Base-by-base conservation (phyloP, 495 filamentous ascomycete species). In the Penicillium coffeae region DNA sequence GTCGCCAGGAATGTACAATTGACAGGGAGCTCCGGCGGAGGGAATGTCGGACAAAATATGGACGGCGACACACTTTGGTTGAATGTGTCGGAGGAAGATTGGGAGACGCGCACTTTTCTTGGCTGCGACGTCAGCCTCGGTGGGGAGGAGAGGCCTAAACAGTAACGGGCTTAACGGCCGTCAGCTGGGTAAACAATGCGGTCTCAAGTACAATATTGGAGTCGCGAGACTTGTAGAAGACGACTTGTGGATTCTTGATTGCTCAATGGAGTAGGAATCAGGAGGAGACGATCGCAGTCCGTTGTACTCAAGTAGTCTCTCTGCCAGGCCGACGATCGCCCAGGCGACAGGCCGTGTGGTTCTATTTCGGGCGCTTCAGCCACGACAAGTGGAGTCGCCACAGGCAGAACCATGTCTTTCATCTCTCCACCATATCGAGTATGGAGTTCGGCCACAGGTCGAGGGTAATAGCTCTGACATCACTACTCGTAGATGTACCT, bases 331-430 rank as follows among this genome's bases (percentile, higher is more conserved):
- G n/a, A n/a, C 50, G 50, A 59, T 59, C 53, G 54, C 60, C 60
- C 57, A 58, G 60, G 60, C 60, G 58, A 63, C 58, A 57, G 56
- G 46, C 59, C 59, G 59, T 48, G 50, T 42, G 30, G 37, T 51
- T 53, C 60, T 63, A 63, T 63, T 63, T 58, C 45, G 58, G 54
- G 48, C 35, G 10, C 46, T 42, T 63, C 49, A 57, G 60, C 56
- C 59, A 63, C 59, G 45, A 30, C 25, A 10, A 30, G 38, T 50
- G 42, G 54, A 51, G 34, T 21, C 35, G 27, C 35, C 33, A 38
- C 14, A 20, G 15, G 18, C 12, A n/a, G 10, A 25, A 27, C 13
- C 5, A 14, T 21, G 35, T 18, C 35, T 4, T 6, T 13, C 6
- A 37, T 7, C 6, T 4, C 15, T 18, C 13, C 13, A 14, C 12